phyloP scores from a whole-genome alignment of 345 rosid genomes.

The Diplotaxis tenuifolia region DNA sequence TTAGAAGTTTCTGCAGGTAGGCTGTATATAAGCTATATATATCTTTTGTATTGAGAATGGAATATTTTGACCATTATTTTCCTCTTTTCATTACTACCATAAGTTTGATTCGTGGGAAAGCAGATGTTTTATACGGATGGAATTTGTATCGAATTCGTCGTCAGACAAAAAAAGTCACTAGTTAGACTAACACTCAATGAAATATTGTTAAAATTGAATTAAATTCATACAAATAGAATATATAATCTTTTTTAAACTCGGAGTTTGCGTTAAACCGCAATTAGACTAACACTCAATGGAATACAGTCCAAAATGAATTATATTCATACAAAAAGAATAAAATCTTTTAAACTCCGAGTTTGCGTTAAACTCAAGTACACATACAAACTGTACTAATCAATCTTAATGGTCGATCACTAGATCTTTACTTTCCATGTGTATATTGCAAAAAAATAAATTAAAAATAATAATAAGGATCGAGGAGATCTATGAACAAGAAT shows the following conservation, averaged over 20 bases:
- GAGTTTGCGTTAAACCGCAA: slow-evolving; percentile 8
- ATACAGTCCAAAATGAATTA: background rate
- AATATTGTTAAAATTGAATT: background rate
- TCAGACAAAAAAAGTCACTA: background rate
- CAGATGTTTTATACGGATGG: background rate
- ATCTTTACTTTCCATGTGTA: background rate
- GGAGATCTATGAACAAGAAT: slow-evolving; percentile 13
- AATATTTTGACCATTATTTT: background rate
- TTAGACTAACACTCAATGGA: background rate
- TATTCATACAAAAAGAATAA: background rate
- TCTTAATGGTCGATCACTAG: background rate
- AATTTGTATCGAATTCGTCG: background rate
- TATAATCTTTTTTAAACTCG: background rate
- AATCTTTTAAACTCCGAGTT: slow-evolving; percentile 1
- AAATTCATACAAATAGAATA: background rate
- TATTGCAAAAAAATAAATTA: background rate
- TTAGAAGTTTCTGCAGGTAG: background rate
- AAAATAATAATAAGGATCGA: background rate
- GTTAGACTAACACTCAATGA: background rate
- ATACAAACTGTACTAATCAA: background rate
- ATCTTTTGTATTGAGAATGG: background rate
- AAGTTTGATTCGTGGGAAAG: slow-evolving; percentile 1
- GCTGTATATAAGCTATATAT: slow-evolving; percentile 19
- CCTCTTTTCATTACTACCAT: background rate
- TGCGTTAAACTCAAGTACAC: slow-evolving; percentile 1